These are phyloP conservation scores for Fomitopsis serialis DNA, from an alignment of 768 basidiomycete genomes.

Conservation along the genomic window DNA sequence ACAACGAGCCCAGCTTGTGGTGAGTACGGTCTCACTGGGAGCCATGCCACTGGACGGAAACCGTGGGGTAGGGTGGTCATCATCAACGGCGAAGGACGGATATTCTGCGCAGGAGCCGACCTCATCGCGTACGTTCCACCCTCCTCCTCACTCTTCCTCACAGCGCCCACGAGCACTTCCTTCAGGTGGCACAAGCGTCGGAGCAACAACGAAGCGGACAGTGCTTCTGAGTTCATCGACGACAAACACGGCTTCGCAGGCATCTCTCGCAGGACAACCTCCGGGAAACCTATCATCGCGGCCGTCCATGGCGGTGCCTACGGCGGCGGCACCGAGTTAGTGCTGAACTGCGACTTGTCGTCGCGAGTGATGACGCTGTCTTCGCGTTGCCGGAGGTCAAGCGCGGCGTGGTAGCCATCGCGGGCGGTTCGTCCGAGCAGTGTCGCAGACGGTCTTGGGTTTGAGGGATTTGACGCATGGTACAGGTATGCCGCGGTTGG, in stretches of 20 bases:
- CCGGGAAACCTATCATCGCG: constrained; percentile 72
- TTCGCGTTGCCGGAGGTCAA: constrained; percentile 78
- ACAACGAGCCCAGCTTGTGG: constrained; percentile 69
- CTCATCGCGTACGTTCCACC: constrained; percentile 59
- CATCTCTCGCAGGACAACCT: constrained; percentile 57
- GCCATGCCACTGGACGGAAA: not conserved
- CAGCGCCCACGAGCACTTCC: not conserved
- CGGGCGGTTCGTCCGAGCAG: constrained; percentile 49
- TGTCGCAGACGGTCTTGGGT: not conserved
- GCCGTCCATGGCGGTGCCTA: constrained; percentile 67
- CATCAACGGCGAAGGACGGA: constrained; percentile 65
- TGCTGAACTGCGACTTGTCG: constrained; percentile 77
- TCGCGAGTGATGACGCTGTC: constrained; percentile 59
- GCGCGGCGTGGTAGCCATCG: constrained; percentile 66
- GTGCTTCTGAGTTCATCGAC: constrained; percentile 25
- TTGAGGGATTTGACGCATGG: not conserved
- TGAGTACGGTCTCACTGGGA: constrained; percentile 24
- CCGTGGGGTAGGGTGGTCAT: constrained; percentile 54
- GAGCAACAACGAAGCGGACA: constrained; percentile 46
- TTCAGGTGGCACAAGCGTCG: constrained; percentile 54
- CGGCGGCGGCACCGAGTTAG: constrained; percentile 29
- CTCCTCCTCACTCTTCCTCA: too few relatives aligned
- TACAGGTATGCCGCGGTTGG: constrained; percentile 64
- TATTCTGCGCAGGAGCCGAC: constrained; percentile 80
- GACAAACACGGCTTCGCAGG: constrained; percentile 64